Evolutionary conservation across 192 early-diverging fungal genomes (phyloP).

Genomic region (Anaeromyces robustus): DNA sequence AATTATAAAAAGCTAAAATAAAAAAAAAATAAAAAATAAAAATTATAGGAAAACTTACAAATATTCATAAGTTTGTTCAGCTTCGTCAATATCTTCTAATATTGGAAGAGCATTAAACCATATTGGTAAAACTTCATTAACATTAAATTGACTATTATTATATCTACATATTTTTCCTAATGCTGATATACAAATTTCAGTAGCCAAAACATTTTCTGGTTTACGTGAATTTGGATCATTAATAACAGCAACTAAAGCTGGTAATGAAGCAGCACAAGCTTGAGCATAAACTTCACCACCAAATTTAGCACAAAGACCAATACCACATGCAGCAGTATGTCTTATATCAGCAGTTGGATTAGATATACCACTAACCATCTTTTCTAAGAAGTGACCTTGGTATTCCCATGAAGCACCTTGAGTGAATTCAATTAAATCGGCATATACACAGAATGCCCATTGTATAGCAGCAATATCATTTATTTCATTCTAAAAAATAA

Average conservation of each 20-base stretch:
- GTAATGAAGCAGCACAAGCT: slow-evolving; percentile 53
- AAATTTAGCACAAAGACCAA: slow-evolving; percentile 79
- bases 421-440: slow-evolving; percentile 83
- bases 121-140: slow-evolving; percentile 25
- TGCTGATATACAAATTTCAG: slow-evolving; percentile 87
- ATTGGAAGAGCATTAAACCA: slow-evolving; percentile 77
- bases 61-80: slow-evolving; percentile 55
- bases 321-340: slow-evolving; percentile 86
- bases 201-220: slow-evolving; percentile 65
- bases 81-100: slow-evolving; percentile 77
- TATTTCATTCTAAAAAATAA: slow-evolving; percentile 43
- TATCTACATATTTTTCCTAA: slow-evolving; percentile 74
- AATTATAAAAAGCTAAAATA: background rate
- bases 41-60: slow-evolving; percentile 54
- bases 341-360: slow-evolving; percentile 56
- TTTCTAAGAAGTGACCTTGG: slow-evolving; percentile 48
- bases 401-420: slow-evolving; percentile 53
- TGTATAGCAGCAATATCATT: slow-evolving; percentile 55
- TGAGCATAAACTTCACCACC: slow-evolving; percentile 72
- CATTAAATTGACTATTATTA: slow-evolving; percentile 40
- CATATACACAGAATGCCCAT: slow-evolving; percentile 85
- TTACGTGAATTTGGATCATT: slow-evolving; percentile 43
- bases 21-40: slow-evolving; percentile 15
- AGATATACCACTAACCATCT: slow-evolving; percentile 35
- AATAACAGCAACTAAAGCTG: slow-evolving; percentile 55